phyloP scores from a whole-genome alignment of 495 filamentous ascomycete genomes.

The Cladorrhinum samala region DNA sequence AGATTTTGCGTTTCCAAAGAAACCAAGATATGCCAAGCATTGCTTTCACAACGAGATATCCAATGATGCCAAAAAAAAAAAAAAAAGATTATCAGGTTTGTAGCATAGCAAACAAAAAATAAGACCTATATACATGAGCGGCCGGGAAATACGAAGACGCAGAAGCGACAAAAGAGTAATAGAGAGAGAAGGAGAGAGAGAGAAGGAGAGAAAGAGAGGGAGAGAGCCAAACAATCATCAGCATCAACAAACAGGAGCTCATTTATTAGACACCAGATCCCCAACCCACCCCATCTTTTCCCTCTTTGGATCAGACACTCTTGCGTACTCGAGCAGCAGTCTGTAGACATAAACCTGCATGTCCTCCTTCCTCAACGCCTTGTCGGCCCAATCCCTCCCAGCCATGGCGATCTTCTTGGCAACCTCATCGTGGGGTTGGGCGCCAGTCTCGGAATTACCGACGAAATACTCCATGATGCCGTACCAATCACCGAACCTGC shows the following conservation, averaged over 20 bases:
- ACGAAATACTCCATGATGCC: slow-evolving; percentile 76
- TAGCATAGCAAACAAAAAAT: too few species aligned
- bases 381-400: slow-evolving; percentile 59
- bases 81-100: neutral
- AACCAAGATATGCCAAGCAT: too few species aligned
- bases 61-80: neutral
- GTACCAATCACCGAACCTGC: slow-evolving; percentile 67
- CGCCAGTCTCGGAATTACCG: slow-evolving; percentile 39
- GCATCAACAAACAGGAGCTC: neutral
- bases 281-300: slow-evolving; percentile 35
- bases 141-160: too few species aligned
- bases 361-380: slow-evolving; percentile 60
- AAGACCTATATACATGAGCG: too few species aligned
- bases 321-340: slow-evolving; percentile 65
- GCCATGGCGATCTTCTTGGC: slow-evolving; percentile 39
- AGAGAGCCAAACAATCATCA: neutral
- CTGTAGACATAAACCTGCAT: slow-evolving; percentile 67
- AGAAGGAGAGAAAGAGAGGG: too few species aligned
- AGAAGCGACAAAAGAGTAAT: too few species aligned
- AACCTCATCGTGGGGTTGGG: slow-evolving; percentile 44
- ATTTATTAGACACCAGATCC: slow-evolving; percentile 25
- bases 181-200: too few species aligned
- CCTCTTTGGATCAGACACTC: slow-evolving; percentile 53
- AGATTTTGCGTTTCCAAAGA: too few species aligned
- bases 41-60: neutral